Percentiles rank a stretch among this genome's conserved stretches.
Conservation (phyloP, 768 basidiomycete genomes). For the button mushroom (Agaricus bisporus) region DNA sequence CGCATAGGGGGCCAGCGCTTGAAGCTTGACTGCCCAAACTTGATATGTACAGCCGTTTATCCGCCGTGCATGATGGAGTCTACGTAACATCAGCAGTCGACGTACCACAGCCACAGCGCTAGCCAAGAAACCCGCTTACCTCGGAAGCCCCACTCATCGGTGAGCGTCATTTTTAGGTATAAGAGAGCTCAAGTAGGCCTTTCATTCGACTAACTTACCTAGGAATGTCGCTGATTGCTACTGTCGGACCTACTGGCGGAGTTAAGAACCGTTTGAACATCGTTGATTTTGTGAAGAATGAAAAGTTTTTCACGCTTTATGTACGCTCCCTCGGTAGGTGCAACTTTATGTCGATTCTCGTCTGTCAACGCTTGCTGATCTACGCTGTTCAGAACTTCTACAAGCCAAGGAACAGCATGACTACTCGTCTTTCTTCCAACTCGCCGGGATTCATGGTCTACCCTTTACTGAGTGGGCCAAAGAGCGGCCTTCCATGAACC, state of each 20-base stretch:
- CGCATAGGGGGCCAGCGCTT: too few species aligned
- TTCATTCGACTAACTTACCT: too few species aligned
- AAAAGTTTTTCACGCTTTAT: constrained; percentile 45
- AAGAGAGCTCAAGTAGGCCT: too few species aligned
- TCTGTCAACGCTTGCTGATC: background rate
- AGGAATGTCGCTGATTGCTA: background rate
- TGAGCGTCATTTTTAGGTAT: too few species aligned
- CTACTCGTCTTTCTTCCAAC: constrained; percentile 31
- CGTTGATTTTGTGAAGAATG: constrained; percentile 33
- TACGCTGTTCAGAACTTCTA: background rate
- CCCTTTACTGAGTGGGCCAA: constrained; percentile 37
- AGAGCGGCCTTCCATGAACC: constrained; percentile 17
- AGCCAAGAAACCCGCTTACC: too few species aligned
- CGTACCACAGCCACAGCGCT: too few species aligned
- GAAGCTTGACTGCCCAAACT: too few species aligned
- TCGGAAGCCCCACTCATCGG: too few species aligned
- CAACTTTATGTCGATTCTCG: background rate
- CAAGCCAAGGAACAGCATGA: background rate
- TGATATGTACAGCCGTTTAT: too few species aligned
- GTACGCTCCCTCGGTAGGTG: constrained; percentile 42
- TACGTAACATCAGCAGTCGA: too few species aligned
- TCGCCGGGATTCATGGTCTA: constrained; percentile 46
- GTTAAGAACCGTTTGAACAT: constrained; percentile 33
- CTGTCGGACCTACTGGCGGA: background rate
- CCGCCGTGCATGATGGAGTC: too few species aligned